Conservation (phyloP, 2,329 filamentous ascomycete genomes). For the Clonostachys sp. region DNA sequence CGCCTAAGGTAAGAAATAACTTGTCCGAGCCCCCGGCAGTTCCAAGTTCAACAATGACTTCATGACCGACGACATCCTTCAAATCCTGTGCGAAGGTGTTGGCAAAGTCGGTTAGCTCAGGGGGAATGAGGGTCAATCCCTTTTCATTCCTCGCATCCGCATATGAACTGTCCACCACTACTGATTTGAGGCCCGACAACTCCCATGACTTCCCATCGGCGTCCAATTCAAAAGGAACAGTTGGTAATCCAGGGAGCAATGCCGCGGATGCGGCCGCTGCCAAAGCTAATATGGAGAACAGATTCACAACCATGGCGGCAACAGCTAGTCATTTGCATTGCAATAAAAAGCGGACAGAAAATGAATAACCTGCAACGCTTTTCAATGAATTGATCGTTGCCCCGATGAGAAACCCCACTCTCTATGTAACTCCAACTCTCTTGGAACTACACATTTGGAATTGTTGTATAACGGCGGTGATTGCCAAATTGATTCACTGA, state of each 20-base stretch:
- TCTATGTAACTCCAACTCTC: too few species aligned
- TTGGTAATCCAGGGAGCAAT: constrained; percentile 20
- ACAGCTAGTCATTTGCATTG: too few species aligned
- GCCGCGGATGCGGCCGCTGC: too few species aligned
- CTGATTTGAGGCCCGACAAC: constrained; percentile 17
- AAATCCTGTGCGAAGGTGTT: constrained; percentile 34
- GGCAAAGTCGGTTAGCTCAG: constrained; percentile 41
- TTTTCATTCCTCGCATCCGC: constrained; percentile 30
- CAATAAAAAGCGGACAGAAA: too few species aligned
- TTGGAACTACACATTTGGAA: too few species aligned
- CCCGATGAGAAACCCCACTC: too few species aligned
- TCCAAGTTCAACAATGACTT: constrained; percentile 17
- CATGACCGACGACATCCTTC: constrained; percentile 15
- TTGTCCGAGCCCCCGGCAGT: constrained; percentile 1
- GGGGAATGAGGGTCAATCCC: constrained; percentile 47
- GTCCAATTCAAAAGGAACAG: constrained; percentile 17
- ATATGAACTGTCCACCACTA: constrained; percentile 39
- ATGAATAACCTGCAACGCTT: too few species aligned
- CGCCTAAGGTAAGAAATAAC: constrained; percentile 43
- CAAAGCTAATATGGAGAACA: too few species aligned
- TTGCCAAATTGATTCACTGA: too few species aligned
- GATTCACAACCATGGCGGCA: too few species aligned
- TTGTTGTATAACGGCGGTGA: too few species aligned
- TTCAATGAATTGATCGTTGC: too few species aligned
- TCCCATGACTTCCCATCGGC: constrained; percentile 12